These are phyloP conservation scores for Xanthoconium purpureum DNA, from an alignment of 768 basidiomycete genomes.

Conservation along the genomic window DNA sequence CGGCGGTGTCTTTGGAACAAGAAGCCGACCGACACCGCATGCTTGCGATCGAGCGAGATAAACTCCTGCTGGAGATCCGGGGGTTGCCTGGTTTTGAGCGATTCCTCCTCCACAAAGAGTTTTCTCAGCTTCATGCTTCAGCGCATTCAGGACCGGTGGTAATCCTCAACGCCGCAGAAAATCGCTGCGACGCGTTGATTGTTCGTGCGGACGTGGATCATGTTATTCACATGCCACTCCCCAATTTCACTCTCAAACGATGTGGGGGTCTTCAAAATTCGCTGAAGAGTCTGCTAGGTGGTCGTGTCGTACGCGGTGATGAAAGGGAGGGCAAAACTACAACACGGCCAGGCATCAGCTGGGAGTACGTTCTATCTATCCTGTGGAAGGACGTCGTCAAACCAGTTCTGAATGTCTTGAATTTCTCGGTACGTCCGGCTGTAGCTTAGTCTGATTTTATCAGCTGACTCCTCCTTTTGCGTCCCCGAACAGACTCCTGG, in stretches of 20 bases:
- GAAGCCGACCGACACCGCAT: not conserved
- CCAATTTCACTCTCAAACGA: not conserved
- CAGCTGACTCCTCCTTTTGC: not conserved
- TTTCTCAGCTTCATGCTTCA: not conserved
- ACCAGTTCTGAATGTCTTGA: slow-evolving; percentile 1
- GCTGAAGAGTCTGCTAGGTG: not conserved
- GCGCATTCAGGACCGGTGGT: not conserved
- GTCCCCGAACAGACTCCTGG: not conserved
- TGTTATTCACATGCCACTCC: slow-evolving; percentile 8
- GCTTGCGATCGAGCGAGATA: not conserved
- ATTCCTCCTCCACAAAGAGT: slow-evolving; percentile 5
- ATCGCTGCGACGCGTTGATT: slow-evolving; percentile 33
- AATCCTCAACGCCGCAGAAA: not conserved
- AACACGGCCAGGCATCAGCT: not conserved
- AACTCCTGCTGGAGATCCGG: not conserved
- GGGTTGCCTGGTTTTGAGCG: not conserved
- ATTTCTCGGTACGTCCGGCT: not conserved
- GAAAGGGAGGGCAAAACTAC: not conserved
- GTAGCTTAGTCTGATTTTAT: too few species aligned
- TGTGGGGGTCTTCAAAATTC: not conserved
- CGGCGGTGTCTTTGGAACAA: not conserved
- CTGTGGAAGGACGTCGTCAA: slow-evolving; percentile 7
- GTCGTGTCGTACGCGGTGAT: not conserved
- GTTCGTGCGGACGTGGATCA: not conserved
- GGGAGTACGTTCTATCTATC: not conserved